phyloP scores from a whole-genome alignment of 805 yeast genomes.

The Teunomyces panamensis region DNA sequence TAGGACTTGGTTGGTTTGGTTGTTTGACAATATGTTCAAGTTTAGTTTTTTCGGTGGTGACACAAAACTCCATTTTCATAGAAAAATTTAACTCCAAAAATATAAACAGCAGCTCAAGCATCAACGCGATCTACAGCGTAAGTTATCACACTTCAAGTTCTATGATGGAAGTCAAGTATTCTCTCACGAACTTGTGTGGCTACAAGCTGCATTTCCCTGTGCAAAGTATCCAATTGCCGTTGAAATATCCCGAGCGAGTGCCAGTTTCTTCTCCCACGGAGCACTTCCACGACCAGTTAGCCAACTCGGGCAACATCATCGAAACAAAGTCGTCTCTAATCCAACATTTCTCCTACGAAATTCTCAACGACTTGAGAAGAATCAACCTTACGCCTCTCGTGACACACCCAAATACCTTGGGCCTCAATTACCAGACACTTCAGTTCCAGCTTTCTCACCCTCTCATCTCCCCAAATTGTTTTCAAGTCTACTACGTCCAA shows the following conservation, averaged over 20 bases:
- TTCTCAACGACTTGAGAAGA: slow-evolving; percentile 29
- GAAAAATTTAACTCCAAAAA: slow-evolving; percentile 5
- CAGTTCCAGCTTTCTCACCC: slow-evolving; percentile 21
- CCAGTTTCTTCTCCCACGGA: slow-evolving; percentile 17
- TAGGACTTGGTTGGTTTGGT: too few relatives aligned
- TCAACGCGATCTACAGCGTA: not conserved
- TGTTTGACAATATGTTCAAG: not conserved
- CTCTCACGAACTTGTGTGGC: slow-evolving; percentile 19
- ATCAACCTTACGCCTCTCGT: slow-evolving; percentile 40
- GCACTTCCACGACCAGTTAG: slow-evolving; percentile 16
- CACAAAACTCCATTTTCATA: not conserved
- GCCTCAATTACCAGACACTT: slow-evolving; percentile 33
- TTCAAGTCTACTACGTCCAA: slow-evolving; percentile 10
- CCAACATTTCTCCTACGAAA: slow-evolving; percentile 27
- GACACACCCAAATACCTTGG: slow-evolving; percentile 29
- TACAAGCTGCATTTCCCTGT: slow-evolving; percentile 15
- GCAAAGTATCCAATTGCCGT: slow-evolving; percentile 19
- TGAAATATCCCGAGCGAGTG: slow-evolving; percentile 17
- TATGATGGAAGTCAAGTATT: slow-evolving; percentile 14
- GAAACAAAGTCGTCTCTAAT: slow-evolving; percentile 16
- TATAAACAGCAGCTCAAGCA: not conserved
- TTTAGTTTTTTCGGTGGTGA: slow-evolving; percentile 2
- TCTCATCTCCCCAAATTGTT: slow-evolving; percentile 11
- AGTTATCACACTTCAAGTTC: not conserved
- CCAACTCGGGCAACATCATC: slow-evolving; percentile 22